These are phyloP conservation scores for Biscogniauxia mediterranea DNA, from an alignment of 2,329 filamentous ascomycete genomes.

Conservation along the genomic window DNA sequence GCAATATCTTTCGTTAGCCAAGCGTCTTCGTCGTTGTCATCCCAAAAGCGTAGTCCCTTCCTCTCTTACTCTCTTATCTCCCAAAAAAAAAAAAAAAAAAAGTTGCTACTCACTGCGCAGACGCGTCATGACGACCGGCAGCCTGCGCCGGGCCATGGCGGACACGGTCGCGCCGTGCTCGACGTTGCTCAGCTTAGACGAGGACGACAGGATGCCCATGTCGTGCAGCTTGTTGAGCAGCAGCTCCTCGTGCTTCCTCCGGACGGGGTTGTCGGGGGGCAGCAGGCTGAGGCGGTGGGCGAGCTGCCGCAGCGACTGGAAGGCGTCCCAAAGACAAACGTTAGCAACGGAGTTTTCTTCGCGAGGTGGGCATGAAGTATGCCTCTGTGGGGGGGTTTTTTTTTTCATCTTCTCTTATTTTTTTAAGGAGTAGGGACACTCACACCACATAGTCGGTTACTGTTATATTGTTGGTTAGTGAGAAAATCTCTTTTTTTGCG, in stretches of 20 bases:
- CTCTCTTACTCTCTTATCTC: no score
- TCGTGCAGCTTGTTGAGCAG: slow-evolving; percentile 89
- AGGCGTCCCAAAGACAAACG: slow-evolving; percentile 1
- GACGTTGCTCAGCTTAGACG: slow-evolving; percentile 77
- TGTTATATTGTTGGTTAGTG: slow-evolving; percentile 40
- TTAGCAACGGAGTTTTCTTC: no score
- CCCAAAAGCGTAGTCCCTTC: no score
- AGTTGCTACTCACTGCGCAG: slow-evolving; percentile 44
- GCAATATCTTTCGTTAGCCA: background rate
- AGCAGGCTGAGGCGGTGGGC: slow-evolving; percentile 85
- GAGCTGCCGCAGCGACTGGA: slow-evolving; percentile 77
- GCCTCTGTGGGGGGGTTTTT: no score
- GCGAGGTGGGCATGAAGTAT: no score
- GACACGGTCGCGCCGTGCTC: slow-evolving; percentile 88
- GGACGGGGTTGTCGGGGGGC: slow-evolving; percentile 72
- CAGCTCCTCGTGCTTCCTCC: slow-evolving; percentile 80
- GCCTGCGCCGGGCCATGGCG: slow-evolving; percentile 77
- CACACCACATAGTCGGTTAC: slow-evolving; percentile 67
- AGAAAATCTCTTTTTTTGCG: background rate
- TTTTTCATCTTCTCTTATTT: no score
- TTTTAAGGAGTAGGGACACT: slow-evolving; percentile 28
- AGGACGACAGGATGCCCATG: slow-evolving; percentile 79
- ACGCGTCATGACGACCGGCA: slow-evolving; percentile 89
- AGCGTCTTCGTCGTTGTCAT: background rate
- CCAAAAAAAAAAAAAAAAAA: background rate